A percentile compares a stretch with the other conserved stretches of the same genome.
phyloP scores from a whole-genome alignment of 73 alveolate genomes.

The Tetrahymena thermophila region DNA sequence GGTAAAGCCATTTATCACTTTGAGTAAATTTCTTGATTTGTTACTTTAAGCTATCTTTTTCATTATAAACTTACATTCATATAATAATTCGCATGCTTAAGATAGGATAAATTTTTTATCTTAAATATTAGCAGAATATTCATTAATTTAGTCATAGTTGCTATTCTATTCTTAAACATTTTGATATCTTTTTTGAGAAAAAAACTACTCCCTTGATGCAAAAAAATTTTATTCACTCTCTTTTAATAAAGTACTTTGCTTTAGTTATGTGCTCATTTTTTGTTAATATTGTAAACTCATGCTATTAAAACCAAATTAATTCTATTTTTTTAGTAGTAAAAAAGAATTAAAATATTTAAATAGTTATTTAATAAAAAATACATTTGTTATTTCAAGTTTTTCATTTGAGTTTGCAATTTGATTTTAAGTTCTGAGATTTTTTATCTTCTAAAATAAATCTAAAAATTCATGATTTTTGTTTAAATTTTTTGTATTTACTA shows the following conservation, averaged over 20 bases:
- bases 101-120: not conserved
- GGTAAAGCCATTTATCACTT: not conserved
- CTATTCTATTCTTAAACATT: not conserved
- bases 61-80: not conserved
- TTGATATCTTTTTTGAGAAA: not conserved
- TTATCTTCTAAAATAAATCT: not conserved
- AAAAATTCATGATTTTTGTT: not conserved
- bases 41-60: not conserved
- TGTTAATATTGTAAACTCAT: not conserved
- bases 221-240: not conserved
- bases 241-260: not conserved
- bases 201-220: not conserved
- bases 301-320: not conserved
- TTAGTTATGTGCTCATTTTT: not conserved
- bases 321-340: not conserved
- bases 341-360: too few species aligned
- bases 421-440: not conserved
- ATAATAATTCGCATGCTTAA: not conserved
- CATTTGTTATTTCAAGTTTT: not conserved
- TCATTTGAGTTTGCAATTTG: not conserved
- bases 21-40: not conserved
- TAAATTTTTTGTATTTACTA: not conserved
- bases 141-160: not conserved
- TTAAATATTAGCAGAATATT: not conserved
- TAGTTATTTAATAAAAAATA: too few species aligned